Evolutionary conservation across 2,329 filamentous ascomycete species (phyloP).

Genomic region (Aspergillus aculeatus): DNA sequence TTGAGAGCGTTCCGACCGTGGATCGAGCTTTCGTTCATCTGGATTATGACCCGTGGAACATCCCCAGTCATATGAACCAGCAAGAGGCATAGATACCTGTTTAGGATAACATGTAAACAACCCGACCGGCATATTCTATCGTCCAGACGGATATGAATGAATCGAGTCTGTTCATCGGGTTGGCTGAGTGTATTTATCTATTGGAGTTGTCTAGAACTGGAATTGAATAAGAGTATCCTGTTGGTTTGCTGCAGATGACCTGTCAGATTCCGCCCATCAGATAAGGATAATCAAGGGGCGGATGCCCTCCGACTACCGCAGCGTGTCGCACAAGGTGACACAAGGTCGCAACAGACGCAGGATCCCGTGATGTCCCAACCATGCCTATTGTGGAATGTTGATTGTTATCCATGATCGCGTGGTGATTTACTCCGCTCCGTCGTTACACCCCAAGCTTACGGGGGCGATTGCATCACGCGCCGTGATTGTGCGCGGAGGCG

Average conservation of each 20-base stretch:
- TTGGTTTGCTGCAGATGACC: not conserved
- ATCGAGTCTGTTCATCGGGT: not conserved
- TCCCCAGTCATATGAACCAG: conserved; percentile 44
- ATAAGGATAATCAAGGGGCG: not conserved
- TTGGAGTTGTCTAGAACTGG: not conserved
- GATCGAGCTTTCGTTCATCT: conserved; percentile 52
- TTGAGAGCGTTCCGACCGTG: conserved; percentile 52
- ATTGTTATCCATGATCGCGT: not conserved
- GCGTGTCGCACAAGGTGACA: not conserved
- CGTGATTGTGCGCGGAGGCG: not conserved
- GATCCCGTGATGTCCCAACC: not conserved
- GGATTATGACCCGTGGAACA: conserved; percentile 48
- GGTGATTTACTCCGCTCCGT: not conserved
- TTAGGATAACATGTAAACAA: not conserved
- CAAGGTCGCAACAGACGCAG: not conserved
- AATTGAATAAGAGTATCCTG: not conserved
- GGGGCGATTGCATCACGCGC: not conserved
- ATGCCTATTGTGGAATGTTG: not conserved
- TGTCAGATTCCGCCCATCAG: not conserved
- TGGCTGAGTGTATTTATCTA: not conserved
- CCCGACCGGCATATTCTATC: not conserved
- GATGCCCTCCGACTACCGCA: not conserved
- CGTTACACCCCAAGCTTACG: not conserved
- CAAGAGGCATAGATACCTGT: conserved; percentile 16
- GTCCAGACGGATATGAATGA: not conserved